Base-by-base conservation (phyloP, 2,329 filamentous ascomycete species). In the Cytospora paraplurivora region DNA sequence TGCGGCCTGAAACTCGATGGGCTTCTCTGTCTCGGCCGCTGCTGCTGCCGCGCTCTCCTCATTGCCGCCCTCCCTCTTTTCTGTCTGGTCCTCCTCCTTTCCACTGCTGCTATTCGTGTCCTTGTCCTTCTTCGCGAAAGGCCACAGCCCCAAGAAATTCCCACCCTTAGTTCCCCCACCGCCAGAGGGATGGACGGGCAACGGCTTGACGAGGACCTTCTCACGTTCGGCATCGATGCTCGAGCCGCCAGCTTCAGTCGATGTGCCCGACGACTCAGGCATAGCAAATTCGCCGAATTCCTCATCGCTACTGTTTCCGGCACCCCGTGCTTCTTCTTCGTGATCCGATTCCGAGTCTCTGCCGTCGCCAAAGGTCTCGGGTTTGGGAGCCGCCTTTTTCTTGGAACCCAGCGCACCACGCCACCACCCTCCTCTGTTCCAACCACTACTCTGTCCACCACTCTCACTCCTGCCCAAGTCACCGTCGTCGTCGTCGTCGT, bases 201-300 rank as follows among this genome's bases (percentile, higher is more conserved):
- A 75, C 2, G 85, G 85, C 68, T 83, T 82, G 62, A 86, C 73
- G 2, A 87, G 77, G n/a, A 81, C 76, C 33, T 76, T 77, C 13
- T 79, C 76, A 19, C 71, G 56, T 7, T 73, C 71, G 4, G 69
- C 68, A 35, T 73, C 73, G 35, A 71, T 69, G 27, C 38, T 38
- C 11, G 62, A 35, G 4, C 56, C 50, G 7, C 54, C 68, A 57
- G 63, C 44, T 7, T 51, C 56, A 5, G 38, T 34, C 10, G 35
- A 33, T 10, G n/a, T 21, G 3, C 47, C 67, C 49, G 76, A 77
- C 57, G 81, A 77, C 71, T 88, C 86, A 12, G 86, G 83, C 77
- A 89, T 85, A 67, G 85, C 86, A 68, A 89, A 89, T 63, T 90
- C 88, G 15, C 87, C 88, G 76, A 90, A 85, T 69, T 88, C 87